Evolutionary conservation across 2,329 filamentous ascomycete genomes (phyloP), one percentile per base, ranked within the genome.

Genomic region (Colletotrichum falcatum): DNA sequence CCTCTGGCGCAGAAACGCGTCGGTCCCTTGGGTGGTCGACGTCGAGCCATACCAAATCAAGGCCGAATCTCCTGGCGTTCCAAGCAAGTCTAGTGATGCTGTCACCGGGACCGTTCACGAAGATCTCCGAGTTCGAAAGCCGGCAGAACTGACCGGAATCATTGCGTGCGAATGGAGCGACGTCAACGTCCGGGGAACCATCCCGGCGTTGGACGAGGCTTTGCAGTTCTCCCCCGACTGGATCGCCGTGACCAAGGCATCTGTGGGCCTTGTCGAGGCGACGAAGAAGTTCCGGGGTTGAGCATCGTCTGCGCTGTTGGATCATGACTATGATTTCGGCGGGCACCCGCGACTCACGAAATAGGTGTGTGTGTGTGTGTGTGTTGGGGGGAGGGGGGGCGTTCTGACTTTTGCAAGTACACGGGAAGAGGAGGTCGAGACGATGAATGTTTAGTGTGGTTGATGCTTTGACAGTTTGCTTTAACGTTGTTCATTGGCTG

Each of bases 91-190:
- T 51, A 28, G 70, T 30, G 8, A 71, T 69, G 23, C 37, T 54
- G n/a, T 73, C 61, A 9, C 3, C 49, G 28, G 63, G 54, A 72
- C 72, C 46, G 23, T 28, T n/a, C 75, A 73, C n/a, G 76, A 70
- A 11, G 77, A 77, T 60, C 65, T 77, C 7, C 56, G 61, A 76
- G 20, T 76, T 76, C 46, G 75, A 78, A 63, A 80, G 79, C 18
- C 23, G 76, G 70, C 39, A 62, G 78, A 60, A 1, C 78, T 94
- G 42, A 86, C 85, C 73, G 93, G 94, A 1, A 86, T 83, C 42
- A 89, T 95, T 1, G 86, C 91, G 20, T 98, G 96, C 80, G 84
- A 93, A 39, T 98, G 95, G 94, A 94, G 92, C 76, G 96, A 99
- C 82, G 90, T 89, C 54, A 98, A 98, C 76, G 82, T 83, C 44